phyloP scores from a whole-genome alignment of 2,329 filamentous ascomycete genomes.

The Nigrospora sphaerica region DNA sequence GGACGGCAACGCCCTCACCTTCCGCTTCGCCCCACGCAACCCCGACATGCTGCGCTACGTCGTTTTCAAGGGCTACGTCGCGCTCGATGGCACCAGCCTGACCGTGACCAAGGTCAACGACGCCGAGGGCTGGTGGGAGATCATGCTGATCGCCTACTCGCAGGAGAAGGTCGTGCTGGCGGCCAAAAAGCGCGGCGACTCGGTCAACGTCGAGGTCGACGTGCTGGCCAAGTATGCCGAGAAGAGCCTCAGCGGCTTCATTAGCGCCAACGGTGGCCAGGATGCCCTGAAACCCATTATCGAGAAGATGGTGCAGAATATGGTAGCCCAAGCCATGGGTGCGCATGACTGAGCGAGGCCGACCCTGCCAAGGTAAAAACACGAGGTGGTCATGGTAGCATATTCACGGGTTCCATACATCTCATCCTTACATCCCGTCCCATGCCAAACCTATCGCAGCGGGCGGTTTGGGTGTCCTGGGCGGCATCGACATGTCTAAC shows the following conservation, averaged over 20 bases:
- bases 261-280: slow-evolving; percentile 48
- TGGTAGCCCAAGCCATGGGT: slow-evolving; percentile 64
- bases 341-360: slow-evolving; percentile 5
- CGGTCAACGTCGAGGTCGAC: slow-evolving; percentile 89
- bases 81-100: slow-evolving; percentile 88
- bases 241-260: slow-evolving; percentile 81
- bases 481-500: too few relatives aligned
- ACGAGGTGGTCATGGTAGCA: too few relatives aligned
- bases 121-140: slow-evolving; percentile 75
- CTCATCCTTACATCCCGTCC: too few relatives aligned
- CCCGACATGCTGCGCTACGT: slow-evolving; percentile 70
- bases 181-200: slow-evolving; percentile 68
- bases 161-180: slow-evolving; percentile 86
- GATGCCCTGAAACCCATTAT: slow-evolving; percentile 48
- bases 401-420: too few relatives aligned
- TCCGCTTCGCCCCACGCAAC: slow-evolving; percentile 71
- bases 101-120: slow-evolving; percentile 86
- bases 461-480: too few relatives aligned
- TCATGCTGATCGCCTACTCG: slow-evolving; percentile 97
- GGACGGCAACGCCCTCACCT: slow-evolving; percentile 86
- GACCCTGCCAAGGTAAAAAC: too few relatives aligned
- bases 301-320: slow-evolving; percentile 65
- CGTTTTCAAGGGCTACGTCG: slow-evolving; percentile 93
- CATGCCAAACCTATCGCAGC: too few relatives aligned
- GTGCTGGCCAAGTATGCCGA: slow-evolving; percentile 80